Percentiles rank a stretch among this genome's conserved stretches.
These are phyloP conservation scores for Coniferiporia weirii DNA, from an alignment of 1,284 basidiomycete species.

Conservation along the genomic window DNA sequence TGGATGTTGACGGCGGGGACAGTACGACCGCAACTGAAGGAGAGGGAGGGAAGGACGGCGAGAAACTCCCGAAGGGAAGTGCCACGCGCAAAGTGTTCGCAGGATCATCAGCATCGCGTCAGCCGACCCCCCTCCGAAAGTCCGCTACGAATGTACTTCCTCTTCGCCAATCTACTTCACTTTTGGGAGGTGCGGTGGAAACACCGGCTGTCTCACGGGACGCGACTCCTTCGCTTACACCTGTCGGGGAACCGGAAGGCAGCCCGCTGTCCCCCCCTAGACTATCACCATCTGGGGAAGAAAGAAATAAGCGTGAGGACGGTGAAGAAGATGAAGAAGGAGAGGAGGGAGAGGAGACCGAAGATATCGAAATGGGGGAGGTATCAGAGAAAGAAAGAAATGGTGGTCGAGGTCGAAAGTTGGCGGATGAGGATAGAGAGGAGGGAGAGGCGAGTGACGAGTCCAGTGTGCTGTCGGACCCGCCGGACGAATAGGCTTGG, in stretches of 20 bases:
- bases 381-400: slow-evolving; percentile 61
- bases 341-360: slow-evolving; percentile 35
- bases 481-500: slow-evolving; percentile 46
- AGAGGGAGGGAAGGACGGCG: slow-evolving; percentile 37
- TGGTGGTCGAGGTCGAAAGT: slow-evolving; percentile 43
- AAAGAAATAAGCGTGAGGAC: slow-evolving; percentile 18
- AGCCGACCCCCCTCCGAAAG: slow-evolving; percentile 13
- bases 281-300: slow-evolving; percentile 26
- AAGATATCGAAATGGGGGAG: slow-evolving; percentile 85
- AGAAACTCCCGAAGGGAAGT: slow-evolving; percentile 23
- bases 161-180: slow-evolving; percentile 7
- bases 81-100: slow-evolving; percentile 32
- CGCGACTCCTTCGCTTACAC: slow-evolving; percentile 23
- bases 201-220: slow-evolving; percentile 22
- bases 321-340: slow-evolving; percentile 23
- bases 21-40: slow-evolving; percentile 29
- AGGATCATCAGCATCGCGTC: slow-evolving; percentile 30
- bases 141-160: slow-evolving; percentile 10
- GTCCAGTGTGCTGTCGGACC: slow-evolving; percentile 70
- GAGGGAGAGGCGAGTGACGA: slow-evolving; percentile 79
- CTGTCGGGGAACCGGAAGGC: slow-evolving; percentile 15
- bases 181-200: background rate
- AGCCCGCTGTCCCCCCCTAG: slow-evolving; percentile 24
- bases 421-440: slow-evolving; percentile 59
- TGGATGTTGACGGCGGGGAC: slow-evolving; percentile 21